Base-by-base conservation (phyloP, 371 early-diverging fungal species). In the Ordospora pajunii region DNA sequence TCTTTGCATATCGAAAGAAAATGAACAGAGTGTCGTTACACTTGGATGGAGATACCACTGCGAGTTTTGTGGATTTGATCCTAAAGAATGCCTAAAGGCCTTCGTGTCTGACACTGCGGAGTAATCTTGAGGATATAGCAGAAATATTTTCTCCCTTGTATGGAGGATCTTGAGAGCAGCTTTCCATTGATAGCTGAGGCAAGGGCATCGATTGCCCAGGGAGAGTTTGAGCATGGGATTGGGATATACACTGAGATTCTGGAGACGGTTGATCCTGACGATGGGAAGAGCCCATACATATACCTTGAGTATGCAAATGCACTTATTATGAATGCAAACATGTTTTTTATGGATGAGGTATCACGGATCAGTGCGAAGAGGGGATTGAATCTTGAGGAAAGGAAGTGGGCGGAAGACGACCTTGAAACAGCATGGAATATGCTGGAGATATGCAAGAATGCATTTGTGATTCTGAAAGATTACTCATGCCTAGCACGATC, bases 291-390 rank as follows among this genome's bases (percentile, higher is more conserved):
- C 22, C 63, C 73, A 11, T 43, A 76, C 37, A 25, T 84, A 1
- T 82, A 82, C 45, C n/a, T 84, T 17, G 80, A 84, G 64, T 84
- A 82, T 76, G 76, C 84, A 2, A 70, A 69, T 51, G 48, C 70
- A 45, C 69, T 84, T 1, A 40, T 84, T 37, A 64, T 78, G 62
- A 80, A 72, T 45, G 49, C 66, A 10, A 53, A 51, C 42, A 37
- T 63, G 43, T 72, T 42, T 64, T 72, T 72, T 48, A 62, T 64
- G 14, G 73, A 72, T n/a, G 73, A 72, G 46, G 49, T 72, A 14
- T 22, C 42, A 9, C 23, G 32, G 49, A 72, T 72, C 19, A 48
- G 46, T 19, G 66, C 19, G 43, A 42, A 49, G 32, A 42, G 21
- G 32, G 73, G 73, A 17, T 48, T 63, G 23, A 52, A 64, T 48